phyloP scores from a whole-genome alignment of 192 early-diverging fungal species.

The Gamsiella multidivaricata region DNA sequence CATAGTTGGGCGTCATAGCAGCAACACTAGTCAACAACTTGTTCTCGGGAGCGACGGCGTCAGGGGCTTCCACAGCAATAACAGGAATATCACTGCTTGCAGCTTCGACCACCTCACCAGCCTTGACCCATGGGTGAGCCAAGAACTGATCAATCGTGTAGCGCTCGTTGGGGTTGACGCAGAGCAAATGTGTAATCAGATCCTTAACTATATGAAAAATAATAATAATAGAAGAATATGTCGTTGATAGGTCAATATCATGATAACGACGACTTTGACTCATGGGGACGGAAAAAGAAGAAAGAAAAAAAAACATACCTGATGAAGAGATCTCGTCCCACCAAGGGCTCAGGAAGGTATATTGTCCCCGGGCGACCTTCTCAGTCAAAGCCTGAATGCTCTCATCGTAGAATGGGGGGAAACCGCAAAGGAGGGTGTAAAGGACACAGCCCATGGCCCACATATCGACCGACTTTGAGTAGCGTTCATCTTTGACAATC shows the following conservation, averaged over 20 bases:
- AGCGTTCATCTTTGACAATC: conserved; percentile 83
- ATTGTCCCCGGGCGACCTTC: conserved; percentile 89
- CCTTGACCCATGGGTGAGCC: conserved; percentile 80
- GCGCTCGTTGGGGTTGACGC: conserved; percentile 75
- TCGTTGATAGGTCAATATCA: not conserved
- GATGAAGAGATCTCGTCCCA: conserved; percentile 88
- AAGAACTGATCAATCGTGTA: conserved; percentile 86
- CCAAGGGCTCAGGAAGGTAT: conserved; percentile 87
- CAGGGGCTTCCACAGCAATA: conserved; percentile 16
- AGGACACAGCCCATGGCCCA: conserved; percentile 90
- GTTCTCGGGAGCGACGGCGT: conserved; percentile 19
- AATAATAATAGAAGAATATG: no score
- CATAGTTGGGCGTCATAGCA: conserved; percentile 17
- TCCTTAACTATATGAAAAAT: conserved; percentile 69
- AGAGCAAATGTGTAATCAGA: conserved; percentile 73
- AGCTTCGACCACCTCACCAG: conserved; percentile 36
- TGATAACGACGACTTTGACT: no score
- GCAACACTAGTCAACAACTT: conserved; percentile 29
- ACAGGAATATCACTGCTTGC: conserved; percentile 21
- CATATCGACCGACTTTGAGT: conserved; percentile 87
- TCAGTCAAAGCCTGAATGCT: conserved; percentile 79
- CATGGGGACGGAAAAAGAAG: not conserved
- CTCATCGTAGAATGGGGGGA: conserved; percentile 87
- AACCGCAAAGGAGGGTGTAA: conserved; percentile 84
- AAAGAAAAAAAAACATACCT: conserved; percentile 36